These are phyloP conservation scores for Yamadazyma taylorii DNA, from an alignment of 1,139 yeast species.

Conservation along the genomic window DNA sequence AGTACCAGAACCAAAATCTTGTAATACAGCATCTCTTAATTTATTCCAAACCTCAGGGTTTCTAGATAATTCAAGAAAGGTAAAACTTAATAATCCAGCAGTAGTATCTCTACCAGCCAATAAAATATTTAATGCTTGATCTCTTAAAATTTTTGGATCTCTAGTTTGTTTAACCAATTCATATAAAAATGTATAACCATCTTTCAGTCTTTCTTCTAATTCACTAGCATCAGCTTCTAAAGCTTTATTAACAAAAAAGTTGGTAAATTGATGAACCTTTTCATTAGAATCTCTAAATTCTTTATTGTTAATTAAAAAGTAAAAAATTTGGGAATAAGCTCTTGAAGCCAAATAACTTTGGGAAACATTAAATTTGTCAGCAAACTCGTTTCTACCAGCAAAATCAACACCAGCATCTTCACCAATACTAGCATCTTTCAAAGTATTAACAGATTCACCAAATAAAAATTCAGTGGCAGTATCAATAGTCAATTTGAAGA, in stretches of 20 bases:
- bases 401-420: constrained; percentile 36
- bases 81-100: constrained; percentile 44
- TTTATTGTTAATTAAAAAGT: constrained; percentile 28
- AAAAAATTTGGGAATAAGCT: constrained; percentile 28
- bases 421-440: constrained; percentile 51
- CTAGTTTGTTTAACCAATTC: constrained; percentile 48
- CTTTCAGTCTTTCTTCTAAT: constrained; percentile 35
- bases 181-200: constrained; percentile 43
- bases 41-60: constrained; percentile 36
- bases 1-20: constrained; percentile 37
- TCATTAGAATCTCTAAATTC: constrained; percentile 29
- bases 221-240: constrained; percentile 25
- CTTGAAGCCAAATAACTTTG: constrained; percentile 32
- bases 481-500: constrained; percentile 54
- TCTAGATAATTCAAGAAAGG: constrained; percentile 43
- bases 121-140: constrained; percentile 45
- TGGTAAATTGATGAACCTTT: constrained; percentile 36
- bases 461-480: constrained; percentile 60
- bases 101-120: constrained; percentile 51
- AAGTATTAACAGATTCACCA: constrained; percentile 51
- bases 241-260: constrained; percentile 29
- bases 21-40: constrained; percentile 33
- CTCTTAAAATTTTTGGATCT: constrained; percentile 41
- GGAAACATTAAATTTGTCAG: constrained; percentile 29
- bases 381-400: constrained; percentile 23